These are phyloP conservation scores for Hyparrhenia diplandra DNA, from an alignment of 176 grass and related monocot species.

Conservation along the genomic window DNA sequence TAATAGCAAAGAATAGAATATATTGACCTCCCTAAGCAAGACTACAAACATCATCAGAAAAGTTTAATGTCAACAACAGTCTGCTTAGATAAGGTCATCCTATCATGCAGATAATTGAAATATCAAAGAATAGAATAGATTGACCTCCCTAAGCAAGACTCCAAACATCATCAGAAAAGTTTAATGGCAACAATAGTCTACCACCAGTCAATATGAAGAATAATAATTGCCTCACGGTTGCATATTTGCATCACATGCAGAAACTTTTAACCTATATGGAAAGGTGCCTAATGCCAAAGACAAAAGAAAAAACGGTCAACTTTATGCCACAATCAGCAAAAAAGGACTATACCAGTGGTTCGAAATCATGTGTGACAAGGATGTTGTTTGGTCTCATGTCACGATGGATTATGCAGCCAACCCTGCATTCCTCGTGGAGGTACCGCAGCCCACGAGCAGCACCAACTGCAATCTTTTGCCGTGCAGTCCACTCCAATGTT, in stretches of 20 bases:
- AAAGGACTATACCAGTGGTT: conserved; percentile 78
- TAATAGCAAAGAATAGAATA: too few relatives aligned
- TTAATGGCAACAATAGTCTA: conserved; percentile 12
- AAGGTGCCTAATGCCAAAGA: background rate
- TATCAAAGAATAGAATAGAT: background rate
- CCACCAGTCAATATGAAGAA: background rate
- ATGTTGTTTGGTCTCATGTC: conserved; percentile 99
- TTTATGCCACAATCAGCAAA: background rate
- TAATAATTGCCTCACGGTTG: background rate
- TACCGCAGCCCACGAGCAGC: conserved; percentile 95
- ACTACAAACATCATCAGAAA: too few relatives aligned
- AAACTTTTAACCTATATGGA: background rate
- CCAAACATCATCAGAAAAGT: background rate
- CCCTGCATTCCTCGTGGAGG: conserved; percentile 96
- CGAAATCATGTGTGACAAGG: conserved; percentile 99
- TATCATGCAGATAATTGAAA: too few relatives aligned
- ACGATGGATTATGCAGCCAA: conserved; percentile 97
- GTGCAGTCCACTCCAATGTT: conserved; percentile 78
- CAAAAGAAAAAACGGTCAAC: background rate
- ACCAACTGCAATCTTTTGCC: conserved; percentile 98
- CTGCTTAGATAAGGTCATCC: too few relatives aligned
- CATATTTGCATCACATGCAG: conserved; percentile 3
- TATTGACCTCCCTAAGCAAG: too few relatives aligned
- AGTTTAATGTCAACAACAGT: too few relatives aligned
- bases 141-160: background rate